These are phyloP conservation scores for Globisporangium perplexum DNA, from an alignment of 352 stramenopile species.

Conservation along the genomic window DNA sequence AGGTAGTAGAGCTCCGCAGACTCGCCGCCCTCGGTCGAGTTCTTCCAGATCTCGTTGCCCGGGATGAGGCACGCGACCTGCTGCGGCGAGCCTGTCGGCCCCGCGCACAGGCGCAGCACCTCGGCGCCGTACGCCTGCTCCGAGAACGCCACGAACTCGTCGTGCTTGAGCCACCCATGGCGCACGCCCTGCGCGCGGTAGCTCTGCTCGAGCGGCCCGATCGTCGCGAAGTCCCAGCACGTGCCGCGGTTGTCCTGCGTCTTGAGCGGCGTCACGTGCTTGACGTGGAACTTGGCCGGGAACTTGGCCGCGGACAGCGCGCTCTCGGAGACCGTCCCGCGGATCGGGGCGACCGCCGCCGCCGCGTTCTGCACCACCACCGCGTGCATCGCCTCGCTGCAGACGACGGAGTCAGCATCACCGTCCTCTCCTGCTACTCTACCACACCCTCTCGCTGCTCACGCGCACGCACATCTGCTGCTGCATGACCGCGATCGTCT, in stretches of 20 bases:
- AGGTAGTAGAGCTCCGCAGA: conserved; percentile 43
- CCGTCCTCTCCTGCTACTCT: no score
- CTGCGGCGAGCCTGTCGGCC: conserved; percentile 36
- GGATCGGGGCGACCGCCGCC: background rate
- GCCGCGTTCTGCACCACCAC: conserved; percentile 19
- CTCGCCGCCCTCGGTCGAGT: conserved; percentile 59
- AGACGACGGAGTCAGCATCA: background rate
- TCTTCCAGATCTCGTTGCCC: conserved; percentile 55
- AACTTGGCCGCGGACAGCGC: conserved; percentile 16
- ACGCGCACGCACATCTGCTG: conserved; percentile 32
- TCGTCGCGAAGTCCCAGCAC: conserved; percentile 65
- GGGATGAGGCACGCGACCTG: conserved; percentile 57
- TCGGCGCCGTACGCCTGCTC: conserved; percentile 65
- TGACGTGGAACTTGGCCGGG: conserved; percentile 52
- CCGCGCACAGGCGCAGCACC: conserved; percentile 48
- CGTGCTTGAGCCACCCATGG: conserved; percentile 39
- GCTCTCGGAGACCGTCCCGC: conserved; percentile 17
- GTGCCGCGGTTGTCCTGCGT: conserved; percentile 64
- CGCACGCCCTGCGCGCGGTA: conserved; percentile 55
- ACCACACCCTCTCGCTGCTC: background rate
- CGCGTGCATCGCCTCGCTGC: conserved; percentile 44
- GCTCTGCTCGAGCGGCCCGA: conserved; percentile 58
- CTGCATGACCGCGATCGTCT: conserved; percentile 34
- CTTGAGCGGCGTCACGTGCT: conserved; percentile 54
- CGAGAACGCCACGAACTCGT: conserved; percentile 55